Base-by-base conservation (phyloP, 495 filamentous ascomycete species). In the Penicillium odoratum region DNA sequence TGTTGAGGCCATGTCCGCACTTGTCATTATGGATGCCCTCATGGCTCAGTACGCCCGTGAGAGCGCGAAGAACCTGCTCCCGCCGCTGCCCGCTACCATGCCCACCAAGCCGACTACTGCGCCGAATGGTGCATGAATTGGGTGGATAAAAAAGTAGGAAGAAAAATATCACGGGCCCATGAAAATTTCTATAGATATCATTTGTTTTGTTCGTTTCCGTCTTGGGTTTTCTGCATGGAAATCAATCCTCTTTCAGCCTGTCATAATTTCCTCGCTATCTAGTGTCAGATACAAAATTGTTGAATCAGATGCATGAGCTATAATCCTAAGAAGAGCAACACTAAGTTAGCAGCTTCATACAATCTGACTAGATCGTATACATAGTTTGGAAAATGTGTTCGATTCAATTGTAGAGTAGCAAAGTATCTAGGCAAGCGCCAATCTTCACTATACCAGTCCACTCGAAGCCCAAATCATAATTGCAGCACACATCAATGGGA, bases 1-100 rank as follows among this genome's bases (percentile, higher is more conserved):
- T 52, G 93, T 98, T 6, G 94, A 98, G 78, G 86, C 92, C 38
- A 98, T 98, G 94, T 90, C 93, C 8, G 85, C 92, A 11, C 74
- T 98, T 55, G 90, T 93, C 9, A 74, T 98, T 30, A 93, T 97
- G 80, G 94, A 98, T 76, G 87, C 91, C n/a, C 73, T 96, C 55
- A 77, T 96, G 77, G 87, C 89, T 50, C 93, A 98, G 80, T 87
- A 89, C 70, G 85, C 88, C 15, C 78, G 93, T 21, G 76, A 80
- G 60, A 69, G 68, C 52, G 70, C 76, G 15, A 77, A 69, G 69
- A 74, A 67, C 59, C 54, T 71, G 47, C 74, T 78, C 15, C 78
- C 76, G 1, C 72, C 67, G 6, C 61, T 78, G 58, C 61, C 75
- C 8, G 67, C 69, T 13, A 74, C 66, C n/a, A 57, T 77, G 10